These are phyloP conservation scores for Reticulascus tulasneorum DNA, from an alignment of 2,329 filamentous ascomycete species.

Conservation along the genomic window DNA sequence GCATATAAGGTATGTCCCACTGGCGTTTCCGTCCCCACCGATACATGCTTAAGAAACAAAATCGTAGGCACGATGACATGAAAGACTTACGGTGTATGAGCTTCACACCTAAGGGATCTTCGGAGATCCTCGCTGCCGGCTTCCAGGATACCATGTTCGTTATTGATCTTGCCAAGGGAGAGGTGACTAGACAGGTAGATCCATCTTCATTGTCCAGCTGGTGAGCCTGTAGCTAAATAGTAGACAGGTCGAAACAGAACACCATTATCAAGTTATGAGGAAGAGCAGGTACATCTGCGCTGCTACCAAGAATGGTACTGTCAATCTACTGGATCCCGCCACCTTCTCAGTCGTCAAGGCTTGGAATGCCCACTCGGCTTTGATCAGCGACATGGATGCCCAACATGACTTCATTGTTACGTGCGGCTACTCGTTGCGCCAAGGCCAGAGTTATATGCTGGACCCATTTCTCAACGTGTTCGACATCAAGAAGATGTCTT, in stretches of 20 bases:
- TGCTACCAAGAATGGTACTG: slow-evolving; percentile 74
- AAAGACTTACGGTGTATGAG: slow-evolving; percentile 89
- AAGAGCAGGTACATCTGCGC: slow-evolving; percentile 87
- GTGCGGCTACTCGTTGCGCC: slow-evolving; percentile 85
- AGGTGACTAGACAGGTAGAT: slow-evolving; percentile 62
- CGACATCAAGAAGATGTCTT: slow-evolving; percentile 84
- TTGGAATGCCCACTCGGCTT: slow-evolving; percentile 86
- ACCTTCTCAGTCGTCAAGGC: slow-evolving; percentile 75
- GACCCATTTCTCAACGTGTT: slow-evolving; percentile 95
- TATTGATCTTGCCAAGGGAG: slow-evolving; percentile 65
- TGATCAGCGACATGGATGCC: slow-evolving; percentile 95
- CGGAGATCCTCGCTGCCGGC: slow-evolving; percentile 82
- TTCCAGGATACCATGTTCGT: slow-evolving; percentile 83
- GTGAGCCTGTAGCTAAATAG: slow-evolving; percentile 23
- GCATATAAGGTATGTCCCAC: slow-evolving; percentile 67
- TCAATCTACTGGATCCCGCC: slow-evolving; percentile 80
- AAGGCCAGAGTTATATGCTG: slow-evolving; percentile 68
- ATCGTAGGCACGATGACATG: slow-evolving; percentile 66
- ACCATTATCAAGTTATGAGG: slow-evolving; percentile 89
- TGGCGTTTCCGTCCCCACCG: neutral
- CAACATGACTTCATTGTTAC: slow-evolving; percentile 93
- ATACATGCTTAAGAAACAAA: slow-evolving; percentile 6
- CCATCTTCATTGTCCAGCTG: neutral
- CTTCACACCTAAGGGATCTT: slow-evolving; percentile 81
- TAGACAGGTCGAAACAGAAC: slow-evolving; percentile 62